Evolutionary conservation across 73 alveolate genomes (phyloP).

Genomic region (Paramecium biaurelia): DNA sequence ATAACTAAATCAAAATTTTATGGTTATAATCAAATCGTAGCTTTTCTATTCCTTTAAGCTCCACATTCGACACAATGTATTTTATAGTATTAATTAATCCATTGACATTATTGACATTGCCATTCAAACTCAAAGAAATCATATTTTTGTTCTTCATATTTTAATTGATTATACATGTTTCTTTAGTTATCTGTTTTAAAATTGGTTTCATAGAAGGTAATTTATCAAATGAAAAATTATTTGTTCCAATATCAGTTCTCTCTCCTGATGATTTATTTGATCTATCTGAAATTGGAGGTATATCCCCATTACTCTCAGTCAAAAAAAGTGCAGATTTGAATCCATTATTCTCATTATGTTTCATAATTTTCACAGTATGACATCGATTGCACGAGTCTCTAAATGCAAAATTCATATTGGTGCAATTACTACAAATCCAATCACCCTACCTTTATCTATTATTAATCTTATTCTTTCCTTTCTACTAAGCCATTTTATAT

Average conservation of each 20-base stretch:
- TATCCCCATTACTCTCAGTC: conserved; percentile 37
- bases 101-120: neutral
- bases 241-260: neutral
- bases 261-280: neutral
- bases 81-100: conserved; percentile 25
- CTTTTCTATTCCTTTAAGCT: neutral
- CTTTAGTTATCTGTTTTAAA: neutral
- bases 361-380: neutral
- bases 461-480: neutral
- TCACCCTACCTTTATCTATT: conserved; percentile 57
- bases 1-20: neutral
- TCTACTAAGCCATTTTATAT: neutral
- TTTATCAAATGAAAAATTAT: neutral
- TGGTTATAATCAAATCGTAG: neutral
- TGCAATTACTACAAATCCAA: conserved; percentile 69
- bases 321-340: conserved; percentile 26
- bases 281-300: conserved; percentile 2
- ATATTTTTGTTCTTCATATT: neutral
- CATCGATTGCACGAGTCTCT: conserved; percentile 71
- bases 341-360: neutral
- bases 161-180: neutral
- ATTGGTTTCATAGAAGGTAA: conserved; percentile 17
- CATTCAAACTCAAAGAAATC: conserved; percentile 37
- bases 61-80: neutral
- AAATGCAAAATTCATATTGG: conserved; percentile 70